Conservation (phyloP, 176 grass and related monocot genomes). For the Saccharum officinarum region DNA sequence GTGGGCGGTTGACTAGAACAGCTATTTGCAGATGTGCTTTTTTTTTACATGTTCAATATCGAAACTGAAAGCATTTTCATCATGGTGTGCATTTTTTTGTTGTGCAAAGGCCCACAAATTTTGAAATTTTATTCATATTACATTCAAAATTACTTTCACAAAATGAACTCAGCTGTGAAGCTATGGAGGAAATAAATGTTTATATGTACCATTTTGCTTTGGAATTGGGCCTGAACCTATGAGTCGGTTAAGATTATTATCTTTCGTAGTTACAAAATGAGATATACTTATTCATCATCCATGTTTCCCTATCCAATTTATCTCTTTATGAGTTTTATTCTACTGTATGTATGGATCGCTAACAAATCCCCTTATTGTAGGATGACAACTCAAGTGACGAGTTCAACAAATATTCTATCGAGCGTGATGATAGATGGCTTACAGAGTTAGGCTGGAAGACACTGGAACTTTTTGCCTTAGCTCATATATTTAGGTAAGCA, state of each 20-base stretch:
- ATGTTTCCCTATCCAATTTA: background rate
- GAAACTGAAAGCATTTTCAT: conserved; percentile 15
- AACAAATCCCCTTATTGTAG: conserved; percentile 45
- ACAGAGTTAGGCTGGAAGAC: conserved; percentile 83
- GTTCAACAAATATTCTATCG: conserved; percentile 81
- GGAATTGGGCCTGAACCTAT: background rate
- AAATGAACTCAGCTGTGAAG: background rate
- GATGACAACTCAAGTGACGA: conserved; percentile 77
- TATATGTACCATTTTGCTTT: background rate
- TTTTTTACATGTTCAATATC: background rate
- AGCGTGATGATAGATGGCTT: conserved; percentile 82
- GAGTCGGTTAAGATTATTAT: background rate
- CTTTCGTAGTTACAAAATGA: background rate
- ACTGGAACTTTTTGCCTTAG: conserved; percentile 85
- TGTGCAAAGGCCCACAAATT: background rate
- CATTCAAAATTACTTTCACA: background rate
- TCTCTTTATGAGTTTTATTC: conserved; percentile 20
- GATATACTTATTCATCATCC: background rate
- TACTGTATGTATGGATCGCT: conserved; percentile 11
- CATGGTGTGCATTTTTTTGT: background rate
- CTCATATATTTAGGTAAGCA: conserved; percentile 85
- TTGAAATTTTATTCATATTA: conserved; percentile 16
- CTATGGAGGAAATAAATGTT: background rate
- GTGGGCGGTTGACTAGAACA: conserved; percentile 4
- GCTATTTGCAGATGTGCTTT: background rate